Percentiles rank a stretch among this genome's conserved stretches.
phyloP scores from a whole-genome alignment of 768 basidiomycete genomes.

The Tephrocybe sp. region DNA sequence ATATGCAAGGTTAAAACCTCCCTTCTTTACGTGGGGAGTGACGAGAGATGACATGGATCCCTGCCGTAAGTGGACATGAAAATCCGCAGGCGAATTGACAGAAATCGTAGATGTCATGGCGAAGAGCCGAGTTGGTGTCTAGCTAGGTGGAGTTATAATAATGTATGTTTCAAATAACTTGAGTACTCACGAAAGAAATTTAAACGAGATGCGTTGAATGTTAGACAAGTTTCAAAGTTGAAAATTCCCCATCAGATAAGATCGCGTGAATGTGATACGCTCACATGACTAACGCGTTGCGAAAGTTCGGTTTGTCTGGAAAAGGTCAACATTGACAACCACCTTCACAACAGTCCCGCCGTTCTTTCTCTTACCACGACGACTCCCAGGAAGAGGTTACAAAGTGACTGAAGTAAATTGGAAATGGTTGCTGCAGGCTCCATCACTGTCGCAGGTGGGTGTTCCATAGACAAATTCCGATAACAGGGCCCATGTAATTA shows the following conservation, averaged over 20 bases:
- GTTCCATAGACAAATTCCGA: slow-evolving; percentile 6
- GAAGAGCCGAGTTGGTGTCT: background rate
- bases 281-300: slow-evolving; percentile 25
- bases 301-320: background rate
- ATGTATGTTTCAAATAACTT: background rate
- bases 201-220: background rate
- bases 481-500: slow-evolving; percentile 7
- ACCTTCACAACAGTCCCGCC: background rate
- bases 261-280: slow-evolving; percentile 9
- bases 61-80: slow-evolving; percentile 96
- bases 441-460: slow-evolving; percentile 80
- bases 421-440: slow-evolving; percentile 82
- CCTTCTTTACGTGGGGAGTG: slow-evolving; percentile 84
- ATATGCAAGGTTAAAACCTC: slow-evolving; percentile 90
- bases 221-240: background rate
- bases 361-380: background rate
- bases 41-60: slow-evolving; percentile 81
- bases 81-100: slow-evolving; percentile 76
- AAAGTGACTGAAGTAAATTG: background rate
- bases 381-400: background rate
- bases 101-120: slow-evolving; percentile 38
- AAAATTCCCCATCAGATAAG: background rate
- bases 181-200: background rate
- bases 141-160: background rate
- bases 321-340: slow-evolving; percentile 1